Conservation (phyloP, 2,329 filamentous ascomycete genomes). For the Nothophoma quercina region DNA sequence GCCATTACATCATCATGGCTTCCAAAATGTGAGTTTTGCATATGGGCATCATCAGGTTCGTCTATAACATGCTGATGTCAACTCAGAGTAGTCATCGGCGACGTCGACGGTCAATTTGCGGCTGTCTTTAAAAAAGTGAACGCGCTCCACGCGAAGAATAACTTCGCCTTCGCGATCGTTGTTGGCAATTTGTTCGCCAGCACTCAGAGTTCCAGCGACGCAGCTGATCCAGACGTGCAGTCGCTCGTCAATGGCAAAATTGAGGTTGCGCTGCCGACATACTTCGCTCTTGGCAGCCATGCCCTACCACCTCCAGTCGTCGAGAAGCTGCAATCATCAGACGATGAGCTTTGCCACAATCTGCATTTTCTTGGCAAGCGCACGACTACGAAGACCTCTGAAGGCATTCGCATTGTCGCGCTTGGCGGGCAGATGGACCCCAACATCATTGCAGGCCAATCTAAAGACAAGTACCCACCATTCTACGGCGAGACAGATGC, state of each 20-base stretch:
- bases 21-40: slow-evolving; percentile 60
- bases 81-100: slow-evolving; percentile 78
- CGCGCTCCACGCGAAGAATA: slow-evolving; percentile 83
- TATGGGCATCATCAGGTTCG: background rate
- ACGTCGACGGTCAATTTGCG: slow-evolving; percentile 79
- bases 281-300: slow-evolving; percentile 82
- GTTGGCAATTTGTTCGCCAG: slow-evolving; percentile 81
- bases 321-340: slow-evolving; percentile 75
- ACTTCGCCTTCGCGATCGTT: slow-evolving; percentile 84
- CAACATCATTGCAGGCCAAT: slow-evolving; percentile 67
- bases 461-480: slow-evolving; percentile 77
- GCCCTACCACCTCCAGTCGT: slow-evolving; percentile 75
- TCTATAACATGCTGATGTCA: slow-evolving; percentile 13
- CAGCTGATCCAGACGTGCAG: slow-evolving; percentile 66
- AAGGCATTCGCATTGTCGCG: slow-evolving; percentile 86
- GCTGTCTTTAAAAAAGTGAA: slow-evolving; percentile 81
- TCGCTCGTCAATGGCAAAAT: slow-evolving; percentile 77
- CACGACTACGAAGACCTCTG: slow-evolving; percentile 85
- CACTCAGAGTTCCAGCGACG: slow-evolving; percentile 52
- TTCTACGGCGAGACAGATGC: slow-evolving; percentile 81
- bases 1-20: slow-evolving; percentile 53
- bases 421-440: slow-evolving; percentile 77
- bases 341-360: slow-evolving; percentile 81
- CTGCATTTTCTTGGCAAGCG: slow-evolving; percentile 86
- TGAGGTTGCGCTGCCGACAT: slow-evolving; percentile 79